These are phyloP conservation scores for Cladorrhinum sp. DNA, from an alignment of 2,329 filamentous ascomycete species.

Conservation along the genomic window DNA sequence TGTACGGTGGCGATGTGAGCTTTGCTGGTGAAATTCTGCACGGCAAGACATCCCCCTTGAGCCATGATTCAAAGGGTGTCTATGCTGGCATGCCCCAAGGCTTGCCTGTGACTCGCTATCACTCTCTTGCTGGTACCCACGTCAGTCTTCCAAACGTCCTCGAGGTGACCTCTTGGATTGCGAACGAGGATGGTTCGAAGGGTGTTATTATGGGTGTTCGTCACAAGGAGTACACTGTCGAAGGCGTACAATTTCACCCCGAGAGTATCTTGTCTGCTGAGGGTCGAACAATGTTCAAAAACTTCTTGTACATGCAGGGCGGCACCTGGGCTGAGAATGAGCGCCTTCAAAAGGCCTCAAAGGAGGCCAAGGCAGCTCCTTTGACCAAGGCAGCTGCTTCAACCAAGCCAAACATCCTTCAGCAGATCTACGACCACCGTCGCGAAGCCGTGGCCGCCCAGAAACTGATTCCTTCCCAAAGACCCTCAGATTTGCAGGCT, in stretches of 20 bases:
- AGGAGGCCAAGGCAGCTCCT: constrained; percentile 24
- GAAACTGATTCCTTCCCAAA: constrained; percentile 79
- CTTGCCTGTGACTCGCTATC: constrained; percentile 88
- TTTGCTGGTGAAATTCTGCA: constrained; percentile 96
- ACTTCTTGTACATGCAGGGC: constrained; percentile 83
- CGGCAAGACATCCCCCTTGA: constrained; percentile 89
- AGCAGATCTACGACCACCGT: constrained; percentile 84
- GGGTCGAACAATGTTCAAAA: constrained; percentile 84
- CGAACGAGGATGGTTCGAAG: constrained; percentile 69
- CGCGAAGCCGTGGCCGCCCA: constrained; percentile 73
- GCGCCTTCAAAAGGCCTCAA: constrained; percentile 44
- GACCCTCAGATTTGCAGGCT: constrained; percentile 78
- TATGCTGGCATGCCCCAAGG: constrained; percentile 77
- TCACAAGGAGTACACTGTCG: constrained; percentile 86
- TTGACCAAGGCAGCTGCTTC: too few relatives aligned
- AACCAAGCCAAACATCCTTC: constrained; percentile 75
- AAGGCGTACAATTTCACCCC: constrained; percentile 96
- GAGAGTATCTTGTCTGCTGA: constrained; percentile 94
- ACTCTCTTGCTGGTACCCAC: constrained; percentile 91
- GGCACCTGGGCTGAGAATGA: constrained; percentile 89
- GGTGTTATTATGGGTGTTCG: constrained; percentile 95
- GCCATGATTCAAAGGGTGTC: constrained; percentile 88
- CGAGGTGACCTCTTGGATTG: constrained; percentile 88
- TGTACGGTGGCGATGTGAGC: constrained; percentile 86
- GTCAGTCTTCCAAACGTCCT: constrained; percentile 80